Evolutionary conservation across 2,329 filamentous ascomycete genomes (phyloP).

Genomic region (Cladosporium sp.): DNA sequence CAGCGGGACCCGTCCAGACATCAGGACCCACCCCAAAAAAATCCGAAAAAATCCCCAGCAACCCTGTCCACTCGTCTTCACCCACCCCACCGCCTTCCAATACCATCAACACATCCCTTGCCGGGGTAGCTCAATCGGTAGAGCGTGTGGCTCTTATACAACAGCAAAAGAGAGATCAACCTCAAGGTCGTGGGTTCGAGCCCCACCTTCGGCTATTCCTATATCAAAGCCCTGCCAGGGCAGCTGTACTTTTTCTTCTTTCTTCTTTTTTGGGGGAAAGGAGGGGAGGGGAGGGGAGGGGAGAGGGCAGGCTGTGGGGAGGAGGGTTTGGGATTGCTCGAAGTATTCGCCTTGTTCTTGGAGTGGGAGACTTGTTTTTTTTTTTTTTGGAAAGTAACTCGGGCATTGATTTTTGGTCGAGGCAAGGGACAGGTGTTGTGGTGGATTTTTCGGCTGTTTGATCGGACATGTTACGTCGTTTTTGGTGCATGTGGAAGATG

Average conservation of each 20-base stretch:
- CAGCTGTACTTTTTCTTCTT: constrained; percentile 3
- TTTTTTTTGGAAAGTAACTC: too few species aligned
- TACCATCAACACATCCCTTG: constrained; percentile 16
- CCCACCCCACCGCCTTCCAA: background rate
- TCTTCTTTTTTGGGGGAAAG: background rate
- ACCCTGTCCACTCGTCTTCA: background rate
- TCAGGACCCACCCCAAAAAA: background rate
- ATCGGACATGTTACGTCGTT: too few species aligned
- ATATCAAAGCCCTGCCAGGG: background rate
- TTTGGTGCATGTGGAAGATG: too few species aligned
- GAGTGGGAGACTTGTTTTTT: too few species aligned
- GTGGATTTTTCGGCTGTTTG: too few species aligned
- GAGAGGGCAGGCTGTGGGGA: background rate
- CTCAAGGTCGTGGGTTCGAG: constrained; percentile 25
- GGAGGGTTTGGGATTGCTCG: too few species aligned
- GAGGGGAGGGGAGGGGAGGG: background rate
- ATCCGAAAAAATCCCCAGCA: background rate
- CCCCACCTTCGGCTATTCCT: constrained; percentile 26
- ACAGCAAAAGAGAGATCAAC: constrained; percentile 17
- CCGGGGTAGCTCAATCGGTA: constrained; percentile 51
- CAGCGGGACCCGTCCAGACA: background rate
- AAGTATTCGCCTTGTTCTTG: too few species aligned
- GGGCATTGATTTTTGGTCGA: too few species aligned
- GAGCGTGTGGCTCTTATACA: constrained; percentile 49
- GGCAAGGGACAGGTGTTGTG: too few species aligned